Evolutionary conservation across 768 basidiomycete genomes (phyloP).

Genomic region (Boletus sp.): DNA sequence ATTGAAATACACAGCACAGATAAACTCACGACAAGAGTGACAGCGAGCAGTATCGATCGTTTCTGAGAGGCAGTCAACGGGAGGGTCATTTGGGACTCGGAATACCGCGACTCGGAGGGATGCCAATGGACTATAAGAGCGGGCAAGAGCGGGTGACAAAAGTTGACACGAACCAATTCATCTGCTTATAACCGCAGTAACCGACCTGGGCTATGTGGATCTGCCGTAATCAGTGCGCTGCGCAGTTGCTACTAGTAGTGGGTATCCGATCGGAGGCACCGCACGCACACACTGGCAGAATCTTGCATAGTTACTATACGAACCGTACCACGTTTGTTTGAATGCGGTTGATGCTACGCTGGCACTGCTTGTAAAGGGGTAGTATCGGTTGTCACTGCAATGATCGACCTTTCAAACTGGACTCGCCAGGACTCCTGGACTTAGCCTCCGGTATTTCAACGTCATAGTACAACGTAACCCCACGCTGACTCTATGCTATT

Average conservation of each 20-base stretch:
- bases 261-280: neutral
- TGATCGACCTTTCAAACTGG: neutral
- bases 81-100: constrained; percentile 16
- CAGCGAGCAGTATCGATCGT: constrained; percentile 28
- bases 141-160: neutral
- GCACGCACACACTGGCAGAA: neutral
- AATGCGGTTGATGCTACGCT: neutral
- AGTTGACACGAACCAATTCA: neutral
- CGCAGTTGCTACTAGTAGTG: neutral
- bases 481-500: neutral
- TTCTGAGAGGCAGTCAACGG: constrained; percentile 30
- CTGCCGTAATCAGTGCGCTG: neutral
- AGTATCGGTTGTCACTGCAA: neutral
- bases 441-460: no score
- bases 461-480: no score
- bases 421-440: neutral
- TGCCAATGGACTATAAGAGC: neutral
- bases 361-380: neutral
- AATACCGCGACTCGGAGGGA: neutral
- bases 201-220: neutral
- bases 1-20: no score
- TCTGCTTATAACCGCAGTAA: neutral
- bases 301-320: neutral
- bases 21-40: constrained; percentile 24
- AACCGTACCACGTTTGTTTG: neutral